A percentile compares a stretch with the other conserved stretches of the same genome.
Evolutionary conservation across 768 basidiomycete species (phyloP).

Genomic region (Cantharellus anzutake): DNA sequence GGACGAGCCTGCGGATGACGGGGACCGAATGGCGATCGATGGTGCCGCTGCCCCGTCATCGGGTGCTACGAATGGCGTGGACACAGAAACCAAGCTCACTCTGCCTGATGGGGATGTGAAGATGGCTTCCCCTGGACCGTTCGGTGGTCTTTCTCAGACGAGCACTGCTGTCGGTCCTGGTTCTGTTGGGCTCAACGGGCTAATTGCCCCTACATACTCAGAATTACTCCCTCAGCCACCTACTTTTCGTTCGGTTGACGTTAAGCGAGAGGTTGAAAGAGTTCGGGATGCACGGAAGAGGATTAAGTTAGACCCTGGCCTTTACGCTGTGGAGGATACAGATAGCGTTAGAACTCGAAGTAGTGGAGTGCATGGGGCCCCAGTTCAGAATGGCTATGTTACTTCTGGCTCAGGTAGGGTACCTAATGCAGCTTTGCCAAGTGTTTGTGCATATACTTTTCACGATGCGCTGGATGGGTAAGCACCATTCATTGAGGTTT

Average conservation of each 20-base stretch:
- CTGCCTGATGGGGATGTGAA: background rate
- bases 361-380: background rate
- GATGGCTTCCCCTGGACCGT: background rate
- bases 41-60: constrained; percentile 39
- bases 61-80: constrained; percentile 27
- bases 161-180: constrained; percentile 2
- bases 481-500: constrained; percentile 14
- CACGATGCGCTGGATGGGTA: constrained; percentile 94
- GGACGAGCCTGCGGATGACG: constrained; percentile 34
- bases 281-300: constrained; percentile 83
- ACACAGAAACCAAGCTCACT: background rate
- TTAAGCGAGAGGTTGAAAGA: constrained; percentile 76
- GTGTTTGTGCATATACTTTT: constrained; percentile 86
- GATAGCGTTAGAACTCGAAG: background rate
- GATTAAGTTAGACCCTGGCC: constrained; percentile 62
- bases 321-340: constrained; percentile 26
- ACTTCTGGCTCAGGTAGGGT: constrained; percentile 22
- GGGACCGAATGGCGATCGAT: constrained; percentile 20
- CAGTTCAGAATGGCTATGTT: constrained; percentile 14
- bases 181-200: background rate
- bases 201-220: constrained; percentile 36
- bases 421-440: constrained; percentile 57
- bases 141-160: constrained; percentile 23
- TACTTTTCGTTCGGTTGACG: constrained; percentile 67
- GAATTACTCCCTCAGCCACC: constrained; percentile 71